These are phyloP conservation scores for Neonectria coccinea DNA, from an alignment of 2,329 filamentous ascomycete genomes.

Conservation along the genomic window DNA sequence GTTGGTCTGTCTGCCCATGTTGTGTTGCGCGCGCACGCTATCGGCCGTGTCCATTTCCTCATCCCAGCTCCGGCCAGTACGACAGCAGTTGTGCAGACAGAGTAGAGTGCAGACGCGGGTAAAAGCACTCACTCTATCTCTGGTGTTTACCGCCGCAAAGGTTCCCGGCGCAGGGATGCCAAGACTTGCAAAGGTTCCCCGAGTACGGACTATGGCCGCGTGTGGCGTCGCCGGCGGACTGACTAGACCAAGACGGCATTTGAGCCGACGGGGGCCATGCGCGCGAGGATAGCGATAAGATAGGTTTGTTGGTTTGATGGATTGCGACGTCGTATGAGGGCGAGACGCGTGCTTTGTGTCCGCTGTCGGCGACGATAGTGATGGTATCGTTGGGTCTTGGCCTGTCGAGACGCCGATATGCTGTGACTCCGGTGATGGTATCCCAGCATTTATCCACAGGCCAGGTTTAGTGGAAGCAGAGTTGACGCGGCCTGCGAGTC, in stretches of 20 bases:
- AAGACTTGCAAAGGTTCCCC: conserved; percentile 29
- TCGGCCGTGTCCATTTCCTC: not conserved
- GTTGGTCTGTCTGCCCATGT: not conserved
- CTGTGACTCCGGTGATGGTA: too few relatives aligned
- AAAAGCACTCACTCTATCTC: not conserved
- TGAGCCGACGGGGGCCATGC: conserved; percentile 10
- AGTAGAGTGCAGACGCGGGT: too few relatives aligned
- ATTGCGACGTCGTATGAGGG: not conserved
- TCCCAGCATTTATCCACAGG: too few relatives aligned
- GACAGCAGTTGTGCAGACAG: too few relatives aligned
- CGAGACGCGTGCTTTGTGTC: not conserved
- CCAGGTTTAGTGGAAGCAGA: too few relatives aligned
- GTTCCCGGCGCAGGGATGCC: conserved; percentile 10
- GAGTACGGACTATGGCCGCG: conserved; percentile 19
- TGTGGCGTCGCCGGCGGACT: conserved; percentile 15
- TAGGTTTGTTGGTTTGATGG: not conserved
- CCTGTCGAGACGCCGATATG: too few relatives aligned
- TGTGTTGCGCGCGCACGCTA: not conserved
- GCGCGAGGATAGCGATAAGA: not conserved
- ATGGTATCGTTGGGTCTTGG: not conserved
- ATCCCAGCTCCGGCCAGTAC: not conserved
- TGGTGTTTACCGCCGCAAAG: not conserved
- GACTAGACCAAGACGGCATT: conserved; percentile 29
- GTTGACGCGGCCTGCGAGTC: not conserved
- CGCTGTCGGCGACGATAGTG: too few relatives aligned